Evolutionary conservation across 2,329 filamentous ascomycete genomes (phyloP).

Genomic region (Alternaria conjuncta): DNA sequence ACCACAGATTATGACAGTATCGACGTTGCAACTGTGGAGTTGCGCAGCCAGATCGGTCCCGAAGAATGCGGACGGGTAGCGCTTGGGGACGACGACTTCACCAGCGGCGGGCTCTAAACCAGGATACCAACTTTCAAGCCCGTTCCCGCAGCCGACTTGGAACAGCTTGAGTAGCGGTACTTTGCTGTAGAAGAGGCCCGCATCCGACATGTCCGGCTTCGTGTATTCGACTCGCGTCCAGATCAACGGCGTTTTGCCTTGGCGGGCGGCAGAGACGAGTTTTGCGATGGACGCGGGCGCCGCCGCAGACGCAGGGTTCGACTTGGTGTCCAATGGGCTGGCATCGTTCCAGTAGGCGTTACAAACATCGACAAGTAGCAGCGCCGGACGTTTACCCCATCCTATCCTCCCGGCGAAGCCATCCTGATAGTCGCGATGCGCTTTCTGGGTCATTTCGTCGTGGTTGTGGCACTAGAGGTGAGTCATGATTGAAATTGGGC

Average conservation of each 20-base stretch:
- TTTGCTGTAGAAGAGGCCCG: conserved; percentile 54
- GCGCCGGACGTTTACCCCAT: conserved; percentile 53
- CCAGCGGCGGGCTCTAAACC: conserved; percentile 48
- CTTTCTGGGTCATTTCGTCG: conserved; percentile 27
- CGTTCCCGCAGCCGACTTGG: conserved; percentile 49
- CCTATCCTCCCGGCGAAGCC: conserved; percentile 54
- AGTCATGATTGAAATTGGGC: conserved; percentile 6
- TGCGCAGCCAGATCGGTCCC: conserved; percentile 53
- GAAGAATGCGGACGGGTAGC: conserved; percentile 55
- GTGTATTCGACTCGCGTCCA: conserved; percentile 56
- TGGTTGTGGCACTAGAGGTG: conserved; percentile 9
- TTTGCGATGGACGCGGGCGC: conserved; percentile 50
- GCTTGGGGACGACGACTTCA: conserved; percentile 52
- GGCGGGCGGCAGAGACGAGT: conserved; percentile 52
- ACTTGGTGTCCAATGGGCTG: conserved; percentile 52
- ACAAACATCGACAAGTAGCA: conserved; percentile 57
- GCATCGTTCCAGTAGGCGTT: conserved; percentile 54
- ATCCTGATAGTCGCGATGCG: neutral
- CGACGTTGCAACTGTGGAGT: conserved; percentile 48
- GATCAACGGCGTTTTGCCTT: conserved; percentile 49
- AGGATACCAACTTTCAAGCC: conserved; percentile 49
- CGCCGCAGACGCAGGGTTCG: conserved; percentile 45
- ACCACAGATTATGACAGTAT: conserved; percentile 56
- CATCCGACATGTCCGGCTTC: conserved; percentile 54
- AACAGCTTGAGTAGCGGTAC: conserved; percentile 53